Evolutionary conservation across 2,329 filamentous ascomycete species (phyloP), one percentile per base, ranked within the genome.

Genomic region (Passalora sequoiae): DNA sequence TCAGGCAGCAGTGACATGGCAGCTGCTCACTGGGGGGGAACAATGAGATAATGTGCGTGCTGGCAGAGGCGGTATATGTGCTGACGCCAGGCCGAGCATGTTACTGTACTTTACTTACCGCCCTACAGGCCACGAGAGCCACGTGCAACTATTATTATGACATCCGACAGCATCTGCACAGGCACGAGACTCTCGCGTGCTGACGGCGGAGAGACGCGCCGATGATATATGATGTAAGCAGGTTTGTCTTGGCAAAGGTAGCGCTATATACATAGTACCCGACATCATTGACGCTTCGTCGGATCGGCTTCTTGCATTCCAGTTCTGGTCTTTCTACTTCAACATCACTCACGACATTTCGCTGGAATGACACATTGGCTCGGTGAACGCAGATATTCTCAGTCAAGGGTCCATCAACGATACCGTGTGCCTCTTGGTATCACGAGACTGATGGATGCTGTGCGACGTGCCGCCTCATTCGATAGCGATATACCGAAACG

Each of bases 111-210:
- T n/a, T n/a, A n/a, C n/a, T n/a, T n/a, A n/a, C n/a, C n/a, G n/a
- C n/a, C n/a, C n/a, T n/a, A n/a, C 5, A 33, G 6, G 30, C 30
- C n/a, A 32, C 33, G 9, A 24, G 21, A 20, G 19, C 33, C 33
- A 36, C 33, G 33, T 36, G 33, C 33, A 21, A 20, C 15, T 36
- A 36, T 36, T n/a, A n/a, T n/a, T n/a, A n/a, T n/a, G n/a, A n/a
- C n/a, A n/a, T n/a, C n/a, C n/a, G 33, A 36, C 33, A 20, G 4
- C 31, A 24, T 6, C 17, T 12, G n/a, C 33, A n/a, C 17, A 17
- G 24, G 33, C 33, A 36, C 33, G 33, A 36, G 9, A 16, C 33
- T 24, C 20, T 24, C 33, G 20, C 33, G 33, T 36, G 33, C 32
- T n/a, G n/a, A n/a, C n/a, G n/a, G n/a, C n/a, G n/a, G n/a, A n/a